Conservation (phyloP, 2,329 filamentous ascomycete species). For the Colletotrichum tropicicola region DNA sequence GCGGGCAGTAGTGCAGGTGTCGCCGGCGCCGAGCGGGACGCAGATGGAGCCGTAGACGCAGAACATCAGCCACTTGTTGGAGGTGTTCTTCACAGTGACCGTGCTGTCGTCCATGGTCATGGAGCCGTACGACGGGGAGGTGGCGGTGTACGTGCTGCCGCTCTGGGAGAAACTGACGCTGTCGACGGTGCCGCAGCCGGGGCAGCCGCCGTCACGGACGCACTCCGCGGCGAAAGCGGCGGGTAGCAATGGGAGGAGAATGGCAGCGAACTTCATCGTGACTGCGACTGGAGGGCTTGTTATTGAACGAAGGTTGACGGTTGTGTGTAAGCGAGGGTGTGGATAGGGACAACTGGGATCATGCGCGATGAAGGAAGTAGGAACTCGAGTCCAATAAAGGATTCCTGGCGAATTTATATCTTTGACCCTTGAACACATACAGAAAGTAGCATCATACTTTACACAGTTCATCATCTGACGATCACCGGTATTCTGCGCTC, state of each 20-base stretch:
- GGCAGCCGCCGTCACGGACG: not conserved
- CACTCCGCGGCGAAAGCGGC: not conserved
- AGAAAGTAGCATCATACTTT: not conserved
- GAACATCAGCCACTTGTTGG: slow-evolving; percentile 13
- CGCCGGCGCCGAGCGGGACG: slow-evolving; percentile 1
- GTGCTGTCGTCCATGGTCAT: slow-evolving; percentile 4
- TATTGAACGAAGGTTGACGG: not conserved
- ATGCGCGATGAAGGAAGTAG: not conserved
- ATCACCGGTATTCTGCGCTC: not conserved
- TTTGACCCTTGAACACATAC: not conserved
- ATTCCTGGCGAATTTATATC: not conserved
- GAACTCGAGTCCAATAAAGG: not conserved
- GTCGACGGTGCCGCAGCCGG: not conserved
- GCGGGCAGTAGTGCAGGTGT: slow-evolving; percentile 5
- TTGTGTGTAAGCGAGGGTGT: not conserved
- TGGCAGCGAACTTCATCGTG: slow-evolving; percentile 1
- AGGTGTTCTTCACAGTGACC: slow-evolving; percentile 10
- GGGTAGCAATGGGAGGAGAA: not conserved
- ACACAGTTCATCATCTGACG: not conserved
- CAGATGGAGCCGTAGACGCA: slow-evolving; percentile 7
- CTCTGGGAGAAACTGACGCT: not conserved
- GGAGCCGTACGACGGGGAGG: not conserved
- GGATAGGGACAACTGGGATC: not conserved
- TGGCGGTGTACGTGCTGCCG: slow-evolving; percentile 1
- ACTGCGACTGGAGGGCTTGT: not conserved